These are phyloP conservation scores for Alternaria triticina DNA, from an alignment of 2,329 filamentous ascomycete genomes.

Conservation along the genomic window DNA sequence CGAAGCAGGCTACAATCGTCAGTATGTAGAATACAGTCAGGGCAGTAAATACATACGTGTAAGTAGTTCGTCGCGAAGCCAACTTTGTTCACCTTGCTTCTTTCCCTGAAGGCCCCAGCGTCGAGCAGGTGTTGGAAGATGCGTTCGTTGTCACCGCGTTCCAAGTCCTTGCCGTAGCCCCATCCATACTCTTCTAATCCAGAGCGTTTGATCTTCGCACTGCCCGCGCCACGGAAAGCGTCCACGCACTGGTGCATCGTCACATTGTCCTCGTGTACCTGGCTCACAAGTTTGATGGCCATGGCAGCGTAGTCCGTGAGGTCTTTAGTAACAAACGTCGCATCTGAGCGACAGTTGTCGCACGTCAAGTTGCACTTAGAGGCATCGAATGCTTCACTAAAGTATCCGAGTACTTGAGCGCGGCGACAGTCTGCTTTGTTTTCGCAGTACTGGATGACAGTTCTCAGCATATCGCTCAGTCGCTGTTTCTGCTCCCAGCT, in stretches of 20 bases:
- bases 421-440: slow-evolving; percentile 87
- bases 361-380: slow-evolving; percentile 76
- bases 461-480: slow-evolving; percentile 83
- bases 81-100: slow-evolving; percentile 67
- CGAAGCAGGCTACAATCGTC: slow-evolving; percentile 48
- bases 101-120: slow-evolving; percentile 75
- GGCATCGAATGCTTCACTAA: slow-evolving; percentile 80
- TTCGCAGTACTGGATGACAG: slow-evolving; percentile 86
- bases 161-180: slow-evolving; percentile 72
- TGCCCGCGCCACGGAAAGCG: slow-evolving; percentile 74
- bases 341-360: slow-evolving; percentile 84
- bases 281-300: slow-evolving; percentile 71
- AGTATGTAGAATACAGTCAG: slow-evolving; percentile 9
- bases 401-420: slow-evolving; percentile 89
- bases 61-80: slow-evolving; percentile 80
- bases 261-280: slow-evolving; percentile 64
- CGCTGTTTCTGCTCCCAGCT: slow-evolving; percentile 80
- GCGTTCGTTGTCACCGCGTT: slow-evolving; percentile 78
- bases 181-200: slow-evolving; percentile 60
- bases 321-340: slow-evolving; percentile 75
- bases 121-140: slow-evolving; percentile 79
- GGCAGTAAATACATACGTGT: slow-evolving; percentile 55
- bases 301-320: slow-evolving; percentile 76
- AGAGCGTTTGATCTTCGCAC: slow-evolving; percentile 63
- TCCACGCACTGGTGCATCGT: slow-evolving; percentile 79